Conservation (phyloP, 352 stramenopile species). For the Phytophthora ohioensis region DNA sequence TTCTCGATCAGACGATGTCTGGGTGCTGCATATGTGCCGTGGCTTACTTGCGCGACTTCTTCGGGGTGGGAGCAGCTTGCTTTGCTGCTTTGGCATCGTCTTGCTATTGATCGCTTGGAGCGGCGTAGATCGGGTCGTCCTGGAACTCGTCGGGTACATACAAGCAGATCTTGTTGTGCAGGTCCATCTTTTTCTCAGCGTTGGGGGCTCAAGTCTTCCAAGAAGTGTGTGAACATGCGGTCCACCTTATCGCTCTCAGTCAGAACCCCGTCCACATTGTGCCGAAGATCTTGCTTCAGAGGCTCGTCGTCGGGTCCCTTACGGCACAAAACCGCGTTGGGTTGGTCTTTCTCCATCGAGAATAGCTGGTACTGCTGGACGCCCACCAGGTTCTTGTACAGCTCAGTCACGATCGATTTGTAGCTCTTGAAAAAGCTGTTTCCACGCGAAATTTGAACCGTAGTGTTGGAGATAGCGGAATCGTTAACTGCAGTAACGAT, state of each 20-base stretch:
- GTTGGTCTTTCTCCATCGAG: neutral
- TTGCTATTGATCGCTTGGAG: too few relatives aligned
- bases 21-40: too few relatives aligned
- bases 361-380: slow-evolving; percentile 7
- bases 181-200: neutral
- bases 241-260: too few relatives aligned
- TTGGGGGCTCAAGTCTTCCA: slow-evolving; percentile 4
- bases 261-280: slow-evolving; percentile 5
- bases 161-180: slow-evolving; percentile 2
- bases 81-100: too few relatives aligned
- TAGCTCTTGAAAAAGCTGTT: too few relatives aligned
- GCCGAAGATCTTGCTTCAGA: slow-evolving; percentile 9
- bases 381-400: neutral
- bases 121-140: too few relatives aligned
- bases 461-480: too few relatives aligned
- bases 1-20: too few relatives aligned
- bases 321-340: neutral
- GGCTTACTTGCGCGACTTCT: too few relatives aligned
- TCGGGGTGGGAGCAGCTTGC: too few relatives aligned
- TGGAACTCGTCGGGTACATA: neutral
- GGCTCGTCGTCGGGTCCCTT: slow-evolving; percentile 1
- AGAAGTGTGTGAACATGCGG: neutral
- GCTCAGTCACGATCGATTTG: neutral
- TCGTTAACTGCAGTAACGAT: too few relatives aligned
- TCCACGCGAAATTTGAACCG: too few relatives aligned